A percentile compares a stretch with the other conserved stretches of the same genome.
Conservation (phyloP, 768 basidiomycete species). For the Phylloporus arenicola region DNA sequence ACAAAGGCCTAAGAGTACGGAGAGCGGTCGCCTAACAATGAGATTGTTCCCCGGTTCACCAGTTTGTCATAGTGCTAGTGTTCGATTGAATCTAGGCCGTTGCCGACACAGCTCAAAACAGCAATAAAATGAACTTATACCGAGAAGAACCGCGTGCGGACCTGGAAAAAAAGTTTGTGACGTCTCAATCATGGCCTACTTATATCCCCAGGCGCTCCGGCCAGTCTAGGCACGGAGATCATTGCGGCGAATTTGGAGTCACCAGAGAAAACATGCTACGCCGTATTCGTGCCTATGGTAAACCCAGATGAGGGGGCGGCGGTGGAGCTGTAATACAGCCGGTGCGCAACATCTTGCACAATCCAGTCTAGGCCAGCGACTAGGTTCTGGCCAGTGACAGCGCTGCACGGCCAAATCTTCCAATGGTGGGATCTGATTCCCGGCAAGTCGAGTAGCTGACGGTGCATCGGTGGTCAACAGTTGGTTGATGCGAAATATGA, state of each 20-base stretch:
- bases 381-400: slow-evolving; percentile 82
- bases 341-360: slow-evolving; percentile 78
- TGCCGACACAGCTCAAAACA: slow-evolving; percentile 10
- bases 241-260: slow-evolving; percentile 2
- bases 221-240: slow-evolving; percentile 9
- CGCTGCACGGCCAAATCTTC: slow-evolving; percentile 89
- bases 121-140: slow-evolving; percentile 2
- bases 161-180: slow-evolving; percentile 8
- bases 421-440: slow-evolving; percentile 86
- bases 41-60: slow-evolving; percentile 2
- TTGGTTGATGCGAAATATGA: neutral
- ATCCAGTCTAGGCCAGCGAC: slow-evolving; percentile 88
- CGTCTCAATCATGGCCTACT: slow-evolving; percentile 7
- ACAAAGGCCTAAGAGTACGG: slow-evolving; percentile 5
- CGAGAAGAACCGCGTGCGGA: slow-evolving; percentile 8
- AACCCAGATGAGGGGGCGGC: slow-evolving; percentile 6
- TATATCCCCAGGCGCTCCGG: neutral
- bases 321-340: slow-evolving; percentile 75
- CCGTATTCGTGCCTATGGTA: neutral
- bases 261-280: neutral
- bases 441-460: slow-evolving; percentile 72
- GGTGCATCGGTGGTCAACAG: slow-evolving; percentile 5
- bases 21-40: slow-evolving; percentile 1
- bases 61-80: slow-evolving; percentile 6
- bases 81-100: slow-evolving; percentile 9